Evolutionary conservation across 257 asterid genomes (phyloP).

Genomic region (Apocynum venetum): DNA sequence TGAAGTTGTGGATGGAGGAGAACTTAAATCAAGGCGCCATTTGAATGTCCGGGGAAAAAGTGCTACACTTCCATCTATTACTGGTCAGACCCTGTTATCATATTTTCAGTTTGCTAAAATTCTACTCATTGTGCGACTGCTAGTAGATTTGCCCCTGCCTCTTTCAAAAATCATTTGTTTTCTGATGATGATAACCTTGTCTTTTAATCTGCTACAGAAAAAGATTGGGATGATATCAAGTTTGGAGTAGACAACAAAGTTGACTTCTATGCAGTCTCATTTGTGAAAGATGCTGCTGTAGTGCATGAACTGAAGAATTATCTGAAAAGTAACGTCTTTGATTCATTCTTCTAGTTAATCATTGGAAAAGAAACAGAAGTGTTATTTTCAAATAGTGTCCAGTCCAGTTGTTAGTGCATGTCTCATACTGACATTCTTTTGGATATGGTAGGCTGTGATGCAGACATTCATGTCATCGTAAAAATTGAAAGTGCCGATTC

Average conservation of each 20-base stretch:
- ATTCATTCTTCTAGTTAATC: constrained; percentile 4
- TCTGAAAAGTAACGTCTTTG: constrained; percentile 51
- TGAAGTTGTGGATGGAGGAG: constrained; percentile 97
- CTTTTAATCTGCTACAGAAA: constrained; percentile 50
- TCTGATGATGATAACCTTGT: constrained; percentile 23
- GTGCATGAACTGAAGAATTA: constrained; percentile 93
- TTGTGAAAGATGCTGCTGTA: constrained; percentile 97
- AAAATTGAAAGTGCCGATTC: constrained; percentile 99
- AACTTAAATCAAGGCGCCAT: constrained; percentile 94
- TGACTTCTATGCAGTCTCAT: constrained; percentile 95
- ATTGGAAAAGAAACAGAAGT: background rate
- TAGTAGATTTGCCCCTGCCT: background rate
- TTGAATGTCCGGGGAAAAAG: constrained; percentile 96
- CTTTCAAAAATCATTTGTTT: constrained; percentile 8
- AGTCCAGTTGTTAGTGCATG: background rate
- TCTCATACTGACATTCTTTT: constrained; percentile 9
- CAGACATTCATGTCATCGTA: constrained; percentile 89
- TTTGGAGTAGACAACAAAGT: constrained; percentile 93
- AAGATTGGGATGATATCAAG: constrained; percentile 97
- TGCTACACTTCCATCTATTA: constrained; percentile 92
- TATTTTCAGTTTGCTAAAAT: background rate
- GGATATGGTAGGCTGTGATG: constrained; percentile 49
- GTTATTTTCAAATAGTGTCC: background rate
- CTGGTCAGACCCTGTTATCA: constrained; percentile 50
- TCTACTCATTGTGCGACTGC: background rate